These are phyloP conservation scores for Aspergillus novofumigatus DNA, from an alignment of 2,329 filamentous ascomycete species.

Conservation along the genomic window DNA sequence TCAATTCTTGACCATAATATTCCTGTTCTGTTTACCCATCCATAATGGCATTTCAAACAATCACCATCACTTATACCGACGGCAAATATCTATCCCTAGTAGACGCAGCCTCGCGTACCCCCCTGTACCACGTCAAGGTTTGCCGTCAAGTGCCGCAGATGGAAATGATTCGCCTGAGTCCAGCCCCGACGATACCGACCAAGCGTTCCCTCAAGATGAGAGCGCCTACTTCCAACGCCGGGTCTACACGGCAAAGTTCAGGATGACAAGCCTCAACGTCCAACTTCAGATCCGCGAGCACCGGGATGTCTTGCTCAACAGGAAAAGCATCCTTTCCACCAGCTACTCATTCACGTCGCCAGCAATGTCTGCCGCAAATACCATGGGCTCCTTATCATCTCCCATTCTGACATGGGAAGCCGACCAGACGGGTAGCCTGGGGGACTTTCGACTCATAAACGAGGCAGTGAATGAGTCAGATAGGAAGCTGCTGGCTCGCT, in stretches of 20 bases:
- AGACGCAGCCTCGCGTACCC: not conserved
- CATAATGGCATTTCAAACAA: not conserved
- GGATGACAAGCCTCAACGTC: conserved; percentile 2
- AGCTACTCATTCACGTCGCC: conserved; percentile 1
- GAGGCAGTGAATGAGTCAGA: not conserved
- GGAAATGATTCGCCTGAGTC: not conserved
- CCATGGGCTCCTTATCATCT: too few species aligned
- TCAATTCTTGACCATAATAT: not conserved
- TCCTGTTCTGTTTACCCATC: not conserved
- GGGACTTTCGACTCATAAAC: conserved; percentile 2
- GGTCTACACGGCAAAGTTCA: conserved; percentile 1
- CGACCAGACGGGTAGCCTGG: not conserved
- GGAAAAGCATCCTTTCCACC: not conserved
- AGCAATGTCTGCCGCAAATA: too few species aligned
- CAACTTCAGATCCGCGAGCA: not conserved
- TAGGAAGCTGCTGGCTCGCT: not conserved
- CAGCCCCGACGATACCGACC: not conserved
- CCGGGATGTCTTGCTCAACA: not conserved
- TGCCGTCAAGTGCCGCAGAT: conserved; percentile 3
- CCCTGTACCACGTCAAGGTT: conserved; percentile 3
- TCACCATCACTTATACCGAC: not conserved
- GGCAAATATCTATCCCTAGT: not conserved
- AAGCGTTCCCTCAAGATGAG: not conserved
- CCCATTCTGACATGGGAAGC: not conserved
- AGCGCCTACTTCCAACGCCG: not conserved